Conservation (phyloP, 2,329 filamentous ascomycete genomes). For the Aspergillus hortae region DNA sequence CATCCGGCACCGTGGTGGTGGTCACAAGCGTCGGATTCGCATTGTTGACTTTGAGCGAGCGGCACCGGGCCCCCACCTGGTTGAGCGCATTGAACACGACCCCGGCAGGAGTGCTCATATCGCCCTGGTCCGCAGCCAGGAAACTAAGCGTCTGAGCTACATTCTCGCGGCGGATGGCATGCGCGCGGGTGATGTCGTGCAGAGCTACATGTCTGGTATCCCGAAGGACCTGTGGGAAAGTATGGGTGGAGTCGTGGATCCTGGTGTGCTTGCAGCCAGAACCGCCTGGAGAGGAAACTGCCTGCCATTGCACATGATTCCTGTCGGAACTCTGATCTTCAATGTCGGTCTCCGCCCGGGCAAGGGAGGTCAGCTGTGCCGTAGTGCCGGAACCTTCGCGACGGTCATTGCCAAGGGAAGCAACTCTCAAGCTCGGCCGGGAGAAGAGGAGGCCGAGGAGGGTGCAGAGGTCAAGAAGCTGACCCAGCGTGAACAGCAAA, state of each 20-base stretch:
- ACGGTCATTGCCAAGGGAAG: slow-evolving; percentile 83
- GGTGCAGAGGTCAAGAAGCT: slow-evolving; percentile 30
- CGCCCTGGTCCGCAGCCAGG: slow-evolving; percentile 73
- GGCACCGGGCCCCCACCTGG: slow-evolving; percentile 75
- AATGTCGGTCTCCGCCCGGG: slow-evolving; percentile 74
- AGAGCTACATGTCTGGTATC: slow-evolving; percentile 89
- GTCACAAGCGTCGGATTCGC: slow-evolving; percentile 85
- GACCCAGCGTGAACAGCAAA: slow-evolving; percentile 37
- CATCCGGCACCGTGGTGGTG: slow-evolving; percentile 87
- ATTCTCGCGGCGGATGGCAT: slow-evolving; percentile 95
- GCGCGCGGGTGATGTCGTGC: slow-evolving; percentile 82
- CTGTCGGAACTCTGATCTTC: slow-evolving; percentile 87
- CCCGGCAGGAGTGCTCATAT: slow-evolving; percentile 91
- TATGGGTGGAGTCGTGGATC: slow-evolving; percentile 91
- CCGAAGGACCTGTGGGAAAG: slow-evolving; percentile 79
- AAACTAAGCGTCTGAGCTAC: slow-evolving; percentile 75
- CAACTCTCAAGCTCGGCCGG: slow-evolving; percentile 53
- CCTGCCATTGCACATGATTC: slow-evolving; percentile 91
- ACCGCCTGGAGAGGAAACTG: slow-evolving; percentile 95
- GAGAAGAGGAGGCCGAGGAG: slow-evolving; percentile 53
- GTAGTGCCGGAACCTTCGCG: slow-evolving; percentile 89
- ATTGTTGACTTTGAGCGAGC: slow-evolving; percentile 84
- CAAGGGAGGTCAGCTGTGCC: slow-evolving; percentile 82
- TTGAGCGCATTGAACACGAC: slow-evolving; percentile 95
- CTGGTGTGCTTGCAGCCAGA: slow-evolving; percentile 90